Evolutionary conservation across 352 stramenopile species (phyloP).

Genomic region (Pythium biforme): DNA sequence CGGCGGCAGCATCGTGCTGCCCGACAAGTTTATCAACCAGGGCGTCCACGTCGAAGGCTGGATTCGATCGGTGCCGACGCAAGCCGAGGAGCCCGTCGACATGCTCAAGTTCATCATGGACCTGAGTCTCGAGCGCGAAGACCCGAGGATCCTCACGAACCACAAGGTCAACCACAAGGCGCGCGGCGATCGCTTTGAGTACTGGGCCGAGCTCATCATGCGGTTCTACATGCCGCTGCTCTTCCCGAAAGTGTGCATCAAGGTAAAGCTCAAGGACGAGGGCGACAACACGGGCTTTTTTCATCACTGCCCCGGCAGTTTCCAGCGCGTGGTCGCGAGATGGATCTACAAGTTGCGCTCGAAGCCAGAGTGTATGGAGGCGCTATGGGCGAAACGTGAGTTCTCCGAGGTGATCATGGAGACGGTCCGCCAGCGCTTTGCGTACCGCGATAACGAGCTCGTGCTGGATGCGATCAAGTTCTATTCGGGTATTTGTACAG

Average conservation of each 20-base stretch:
- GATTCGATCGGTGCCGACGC: slow-evolving; percentile 74
- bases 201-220: slow-evolving; percentile 88
- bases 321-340: slow-evolving; percentile 80
- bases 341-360: slow-evolving; percentile 87
- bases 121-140: slow-evolving; percentile 77
- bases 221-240: slow-evolving; percentile 88
- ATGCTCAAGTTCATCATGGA: slow-evolving; percentile 91
- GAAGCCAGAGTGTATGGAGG: slow-evolving; percentile 82
- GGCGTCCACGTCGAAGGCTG: slow-evolving; percentile 83
- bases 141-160: slow-evolving; percentile 40
- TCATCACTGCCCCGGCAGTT: slow-evolving; percentile 84
- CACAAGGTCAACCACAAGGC: slow-evolving; percentile 45
- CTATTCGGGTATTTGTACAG: slow-evolving; percentile 79
- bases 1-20: slow-evolving; percentile 74
- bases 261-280: slow-evolving; percentile 85
- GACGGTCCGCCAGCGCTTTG: slow-evolving; percentile 82
- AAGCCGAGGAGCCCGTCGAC: slow-evolving; percentile 84
- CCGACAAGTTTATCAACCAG: slow-evolving; percentile 82
- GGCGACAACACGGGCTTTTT: slow-evolving; percentile 80
- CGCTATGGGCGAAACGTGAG: slow-evolving; percentile 72
- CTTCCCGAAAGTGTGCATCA: slow-evolving; percentile 85
- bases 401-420: slow-evolving; percentile 88
- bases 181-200: slow-evolving; percentile 75
- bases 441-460: slow-evolving; percentile 80
- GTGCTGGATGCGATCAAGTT: slow-evolving; percentile 88